A percentile compares a stretch with the other conserved stretches of the same genome.
Conservation (phyloP, 495 filamentous ascomycete genomes). For the Aspergillus diversus region DNA sequence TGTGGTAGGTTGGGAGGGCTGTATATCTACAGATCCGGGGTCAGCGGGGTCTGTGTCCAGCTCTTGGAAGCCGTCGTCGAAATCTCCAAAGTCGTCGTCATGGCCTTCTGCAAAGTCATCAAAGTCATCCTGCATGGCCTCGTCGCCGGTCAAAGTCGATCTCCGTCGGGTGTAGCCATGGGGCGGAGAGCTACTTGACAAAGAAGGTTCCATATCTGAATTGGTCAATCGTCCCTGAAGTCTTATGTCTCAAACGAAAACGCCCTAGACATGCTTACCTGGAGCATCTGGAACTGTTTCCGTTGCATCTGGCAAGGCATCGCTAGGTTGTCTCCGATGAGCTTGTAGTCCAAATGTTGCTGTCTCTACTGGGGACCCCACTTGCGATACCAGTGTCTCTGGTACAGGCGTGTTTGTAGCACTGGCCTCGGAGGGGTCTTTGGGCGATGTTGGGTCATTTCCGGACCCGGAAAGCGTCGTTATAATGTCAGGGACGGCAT, state of each 20-base stretch:
- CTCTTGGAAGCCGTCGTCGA: slow-evolving; percentile 83
- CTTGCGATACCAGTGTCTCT: slow-evolving; percentile 48
- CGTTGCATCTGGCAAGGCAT: slow-evolving; percentile 53
- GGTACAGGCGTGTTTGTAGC: slow-evolving; percentile 38
- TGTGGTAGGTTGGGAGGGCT: slow-evolving; percentile 43
- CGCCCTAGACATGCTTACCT: slow-evolving; percentile 46
- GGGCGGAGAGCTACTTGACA: slow-evolving; percentile 40
- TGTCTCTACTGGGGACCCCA: slow-evolving; percentile 46
- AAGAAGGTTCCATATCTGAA: slow-evolving; percentile 55
- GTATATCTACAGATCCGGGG: slow-evolving; percentile 28
- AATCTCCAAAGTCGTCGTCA: slow-evolving; percentile 84
- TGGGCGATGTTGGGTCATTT: slow-evolving; percentile 25
- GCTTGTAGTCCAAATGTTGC: slow-evolving; percentile 40
- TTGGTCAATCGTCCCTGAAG: slow-evolving; percentile 59
- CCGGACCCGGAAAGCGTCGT: slow-evolving; percentile 38
- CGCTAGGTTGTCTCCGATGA: slow-evolving; percentile 46
- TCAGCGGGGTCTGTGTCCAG: slow-evolving; percentile 52
- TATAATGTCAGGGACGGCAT: slow-evolving; percentile 81
- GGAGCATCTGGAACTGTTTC: slow-evolving; percentile 48
- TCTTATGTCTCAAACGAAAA: slow-evolving; percentile 32
- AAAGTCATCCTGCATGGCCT: slow-evolving; percentile 72
- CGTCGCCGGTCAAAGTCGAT: slow-evolving; percentile 37
- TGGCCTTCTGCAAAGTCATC: slow-evolving; percentile 92
- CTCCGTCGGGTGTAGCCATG: slow-evolving; percentile 20
- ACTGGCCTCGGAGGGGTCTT: slow-evolving; percentile 24